Evolutionary conservation across 257 asterid genomes (phyloP).

Genomic region (Solanum rostratum): DNA sequence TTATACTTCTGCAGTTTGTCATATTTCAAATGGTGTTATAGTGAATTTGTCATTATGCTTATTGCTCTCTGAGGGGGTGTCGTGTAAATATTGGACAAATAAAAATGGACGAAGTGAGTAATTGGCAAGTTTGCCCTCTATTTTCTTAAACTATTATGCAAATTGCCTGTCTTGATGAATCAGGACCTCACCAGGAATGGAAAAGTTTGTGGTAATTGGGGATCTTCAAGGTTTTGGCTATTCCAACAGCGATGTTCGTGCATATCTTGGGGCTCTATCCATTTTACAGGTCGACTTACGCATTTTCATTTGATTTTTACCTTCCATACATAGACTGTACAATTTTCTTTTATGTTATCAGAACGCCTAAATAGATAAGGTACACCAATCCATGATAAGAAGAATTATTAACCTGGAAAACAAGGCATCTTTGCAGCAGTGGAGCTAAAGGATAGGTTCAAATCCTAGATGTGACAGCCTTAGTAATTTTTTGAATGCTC

Average conservation of each 20-base stretch:
- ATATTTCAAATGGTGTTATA: neutral
- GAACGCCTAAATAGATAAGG: neutral
- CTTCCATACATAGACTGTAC: neutral
- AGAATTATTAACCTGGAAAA: neutral
- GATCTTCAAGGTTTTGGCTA: constrained; percentile 71
- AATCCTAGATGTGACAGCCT: neutral
- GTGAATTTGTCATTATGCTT: neutral
- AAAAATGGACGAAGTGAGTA: neutral
- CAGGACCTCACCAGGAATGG: constrained; percentile 50
- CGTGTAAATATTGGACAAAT: neutral
- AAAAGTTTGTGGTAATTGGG: constrained; percentile 61
- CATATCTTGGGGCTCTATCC: constrained; percentile 37
- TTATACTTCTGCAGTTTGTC: neutral
- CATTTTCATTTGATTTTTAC: neutral
- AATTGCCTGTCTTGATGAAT: neutral
- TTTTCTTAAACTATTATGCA: neutral
- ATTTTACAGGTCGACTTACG: constrained; percentile 11
- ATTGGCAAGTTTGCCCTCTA: neutral
- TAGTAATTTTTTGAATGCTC: neutral
- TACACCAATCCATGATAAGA: neutral
- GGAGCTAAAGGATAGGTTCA: neutral
- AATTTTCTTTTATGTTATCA: neutral
- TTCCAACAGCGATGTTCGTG: constrained; percentile 58
- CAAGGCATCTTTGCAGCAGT: neutral
- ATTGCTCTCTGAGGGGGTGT: neutral